These are phyloP conservation scores for Thalassiosira livingstoniorum DNA, from an alignment of 352 stramenopile species.

Conservation along the genomic window DNA sequence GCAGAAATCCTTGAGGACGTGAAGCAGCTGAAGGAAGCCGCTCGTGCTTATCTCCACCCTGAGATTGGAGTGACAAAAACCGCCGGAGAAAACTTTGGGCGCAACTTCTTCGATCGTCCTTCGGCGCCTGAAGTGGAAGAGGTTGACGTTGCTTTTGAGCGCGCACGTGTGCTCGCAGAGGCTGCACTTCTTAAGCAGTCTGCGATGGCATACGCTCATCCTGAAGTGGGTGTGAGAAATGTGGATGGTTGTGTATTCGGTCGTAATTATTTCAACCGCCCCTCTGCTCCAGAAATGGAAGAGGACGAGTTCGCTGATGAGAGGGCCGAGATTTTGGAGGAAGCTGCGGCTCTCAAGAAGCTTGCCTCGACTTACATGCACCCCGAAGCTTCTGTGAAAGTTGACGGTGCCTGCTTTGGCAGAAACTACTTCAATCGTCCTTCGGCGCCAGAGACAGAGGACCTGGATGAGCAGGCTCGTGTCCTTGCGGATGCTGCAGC, in stretches of 20 bases:
- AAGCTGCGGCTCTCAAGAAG: constrained; percentile 67
- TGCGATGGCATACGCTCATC: constrained; percentile 1
- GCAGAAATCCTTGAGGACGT: constrained; percentile 57
- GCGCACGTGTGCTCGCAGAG: constrained; percentile 53
- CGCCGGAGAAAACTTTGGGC: constrained; percentile 41
- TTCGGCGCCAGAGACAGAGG: constrained; percentile 1
- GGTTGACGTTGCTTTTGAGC: constrained; percentile 38
- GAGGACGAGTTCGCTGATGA: constrained; percentile 51
- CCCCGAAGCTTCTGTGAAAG: constrained; percentile 56
- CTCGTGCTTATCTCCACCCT: constrained; percentile 1
- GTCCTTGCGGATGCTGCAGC: constrained; percentile 47
- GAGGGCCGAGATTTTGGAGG: constrained; percentile 55
- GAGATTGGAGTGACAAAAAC: not conserved
- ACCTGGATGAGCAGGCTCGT: constrained; percentile 38
- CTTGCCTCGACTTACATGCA: constrained; percentile 64
- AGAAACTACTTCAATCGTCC: constrained; percentile 63
- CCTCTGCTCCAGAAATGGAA: constrained; percentile 63
- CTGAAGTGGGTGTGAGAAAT: too few relatives aligned
- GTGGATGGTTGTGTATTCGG: constrained; percentile 55
- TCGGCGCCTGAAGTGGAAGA: constrained; percentile 7
- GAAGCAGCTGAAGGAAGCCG: constrained; percentile 50
- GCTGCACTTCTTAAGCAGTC: constrained; percentile 55
- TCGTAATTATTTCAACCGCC: constrained; percentile 76
- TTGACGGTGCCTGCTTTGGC: constrained; percentile 40
- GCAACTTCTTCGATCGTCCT: constrained; percentile 58